Evolutionary conservation across 2,329 filamentous ascomycete species (phyloP).

Genomic region (Zarea fungicola): DNA sequence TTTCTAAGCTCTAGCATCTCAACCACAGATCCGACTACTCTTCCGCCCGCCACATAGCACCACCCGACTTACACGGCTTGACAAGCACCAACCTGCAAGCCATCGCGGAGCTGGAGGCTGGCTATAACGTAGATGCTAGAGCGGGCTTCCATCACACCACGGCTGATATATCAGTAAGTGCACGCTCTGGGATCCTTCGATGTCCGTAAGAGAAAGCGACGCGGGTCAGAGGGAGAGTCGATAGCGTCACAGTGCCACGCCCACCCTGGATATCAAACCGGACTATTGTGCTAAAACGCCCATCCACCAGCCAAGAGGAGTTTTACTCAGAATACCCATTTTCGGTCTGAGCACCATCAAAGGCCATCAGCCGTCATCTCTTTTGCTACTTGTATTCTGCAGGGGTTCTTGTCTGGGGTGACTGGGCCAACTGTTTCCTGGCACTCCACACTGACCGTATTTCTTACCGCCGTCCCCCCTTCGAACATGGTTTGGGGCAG

Average conservation of each 20-base stretch:
- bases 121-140: not conserved
- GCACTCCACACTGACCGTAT: slow-evolving; percentile 9
- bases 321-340: not conserved
- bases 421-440: slow-evolving; percentile 5
- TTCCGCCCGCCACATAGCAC: not conserved
- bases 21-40: not conserved
- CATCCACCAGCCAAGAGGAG: not conserved
- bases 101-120: not conserved
- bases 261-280: slow-evolving; percentile 1
- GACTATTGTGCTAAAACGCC: not conserved
- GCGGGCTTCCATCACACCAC: not conserved
- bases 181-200: no score
- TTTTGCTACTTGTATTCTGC: not conserved
- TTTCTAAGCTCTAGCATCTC: not conserved
- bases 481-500: not conserved
- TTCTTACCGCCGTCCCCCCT: slow-evolving; percentile 6
- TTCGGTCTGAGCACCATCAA: not conserved
- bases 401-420: slow-evolving; percentile 4
- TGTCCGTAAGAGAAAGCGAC: no score
- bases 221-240: not conserved
- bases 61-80: slow-evolving; percentile 8
- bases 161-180: no score
- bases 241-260: not conserved
- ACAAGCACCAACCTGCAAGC: not conserved
- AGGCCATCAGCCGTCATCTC: slow-evolving; percentile 3